Conservation (phyloP, 1,139 yeast genomes). For the Blastobotrys buckinghamii region DNA sequence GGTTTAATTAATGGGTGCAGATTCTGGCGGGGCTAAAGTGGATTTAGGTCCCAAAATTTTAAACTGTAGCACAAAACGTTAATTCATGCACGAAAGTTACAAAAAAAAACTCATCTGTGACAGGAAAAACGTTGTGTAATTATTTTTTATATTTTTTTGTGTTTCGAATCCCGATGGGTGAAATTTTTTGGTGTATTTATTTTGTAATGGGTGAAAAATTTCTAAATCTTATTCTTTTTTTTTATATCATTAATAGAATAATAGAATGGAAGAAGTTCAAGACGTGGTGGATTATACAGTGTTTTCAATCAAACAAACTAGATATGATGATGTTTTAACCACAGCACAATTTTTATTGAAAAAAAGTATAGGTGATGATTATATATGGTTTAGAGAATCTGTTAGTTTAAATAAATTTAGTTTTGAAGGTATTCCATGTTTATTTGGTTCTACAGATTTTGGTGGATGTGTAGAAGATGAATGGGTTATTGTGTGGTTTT, state of each 20-base stretch:
- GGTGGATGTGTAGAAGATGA: slow-evolving; percentile 45
- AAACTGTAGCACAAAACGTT: no score
- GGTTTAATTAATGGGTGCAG: no score
- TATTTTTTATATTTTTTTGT: no score
- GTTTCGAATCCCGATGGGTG: no score
- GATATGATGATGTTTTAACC: slow-evolving; percentile 4
- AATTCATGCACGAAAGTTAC: no score
- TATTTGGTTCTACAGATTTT: slow-evolving; percentile 41
- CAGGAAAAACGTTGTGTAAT: no score
- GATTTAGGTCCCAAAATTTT: no score
- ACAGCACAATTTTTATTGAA: slow-evolving; percentile 4
- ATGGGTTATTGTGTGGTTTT: slow-evolving; percentile 40
- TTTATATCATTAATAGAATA: neutral
- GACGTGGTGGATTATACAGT: slow-evolving; percentile 12
- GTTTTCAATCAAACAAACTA: neutral
- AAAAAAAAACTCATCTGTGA: no score
- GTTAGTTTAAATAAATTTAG: slow-evolving; percentile 16
- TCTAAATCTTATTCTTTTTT: neutral
- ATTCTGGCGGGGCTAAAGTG: no score
- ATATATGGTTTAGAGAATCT: slow-evolving; percentile 27
- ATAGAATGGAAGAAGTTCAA: neutral
- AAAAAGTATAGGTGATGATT: slow-evolving; percentile 10
- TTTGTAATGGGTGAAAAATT: no score
- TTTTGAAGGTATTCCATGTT: slow-evolving; percentile 26
- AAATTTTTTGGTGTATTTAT: no score